These are phyloP conservation scores for Neopestalotiopsis clavispora DNA, from an alignment of 2,329 filamentous ascomycete genomes.

Conservation along the genomic window DNA sequence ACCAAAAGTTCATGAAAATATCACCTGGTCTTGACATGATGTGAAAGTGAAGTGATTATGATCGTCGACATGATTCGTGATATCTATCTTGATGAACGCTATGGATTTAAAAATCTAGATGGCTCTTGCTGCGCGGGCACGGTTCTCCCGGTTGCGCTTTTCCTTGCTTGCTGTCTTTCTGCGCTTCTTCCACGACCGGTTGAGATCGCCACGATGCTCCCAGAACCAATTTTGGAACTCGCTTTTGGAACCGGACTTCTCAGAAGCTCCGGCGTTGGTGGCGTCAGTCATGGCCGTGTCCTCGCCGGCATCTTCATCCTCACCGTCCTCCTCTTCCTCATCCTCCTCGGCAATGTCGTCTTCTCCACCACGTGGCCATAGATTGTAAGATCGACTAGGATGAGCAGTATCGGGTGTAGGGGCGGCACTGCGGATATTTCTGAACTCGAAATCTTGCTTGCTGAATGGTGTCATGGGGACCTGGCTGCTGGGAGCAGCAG, in stretches of 20 bases:
- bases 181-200: constrained; percentile 69
- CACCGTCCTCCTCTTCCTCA: constrained; percentile 41
- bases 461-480: constrained; percentile 83
- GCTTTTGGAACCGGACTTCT: constrained; percentile 27
- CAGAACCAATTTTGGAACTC: constrained; percentile 73
- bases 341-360: constrained; percentile 47
- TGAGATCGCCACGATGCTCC: constrained; percentile 68
- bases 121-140: constrained; percentile 52
- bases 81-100: neutral
- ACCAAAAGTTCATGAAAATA: neutral
- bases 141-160: constrained; percentile 70
- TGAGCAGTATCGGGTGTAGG: constrained; percentile 94
- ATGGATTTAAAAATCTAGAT: constrained; percentile 32
- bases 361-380: constrained; percentile 50
- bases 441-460: constrained; percentile 75
- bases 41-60: neutral
- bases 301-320: constrained; percentile 21
- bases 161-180: constrained; percentile 68
- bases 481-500: constrained; percentile 32
- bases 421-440: constrained; percentile 82
- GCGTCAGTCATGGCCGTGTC: constrained; percentile 25
- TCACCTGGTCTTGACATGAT: too few relatives aligned
- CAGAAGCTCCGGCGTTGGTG: constrained; percentile 10
- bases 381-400: constrained; percentile 66
- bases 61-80: neutral